Base-by-base conservation (phyloP, 345 rosid species). In the Lumnitzera littorea region DNA sequence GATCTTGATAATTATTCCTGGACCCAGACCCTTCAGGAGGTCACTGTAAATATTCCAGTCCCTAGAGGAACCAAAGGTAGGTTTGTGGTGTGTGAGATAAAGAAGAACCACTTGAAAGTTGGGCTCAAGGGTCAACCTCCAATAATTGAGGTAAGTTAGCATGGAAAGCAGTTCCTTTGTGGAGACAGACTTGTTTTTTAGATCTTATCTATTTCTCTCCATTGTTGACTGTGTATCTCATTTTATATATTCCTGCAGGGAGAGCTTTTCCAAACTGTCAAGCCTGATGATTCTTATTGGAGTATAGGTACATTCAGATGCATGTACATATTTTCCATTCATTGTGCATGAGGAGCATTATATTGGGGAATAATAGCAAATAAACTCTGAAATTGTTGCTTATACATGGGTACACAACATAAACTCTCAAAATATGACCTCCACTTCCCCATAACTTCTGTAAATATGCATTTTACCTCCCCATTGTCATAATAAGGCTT, bases 201-300 rank as follows among this genome's bases (percentile, higher is more conserved):
- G 31, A 27, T 27, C 46, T 29, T 46, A 11, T 15, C 15, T 46
- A 16, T 15, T 13, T 41, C 43, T 53, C 43, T 7, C 0, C 43
- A 9, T 5, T 36, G 43, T 9, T 36, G 11, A 36, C 11, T 36
- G 43, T 9, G 5, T 36, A 36, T 23, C 56, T 12, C 27, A 24
- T n/a, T 3, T n/a, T 60, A n/a, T 15, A 17, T 20, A 72, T 50
- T 16, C 64, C 74, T 67, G 36, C 70, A 94, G 99, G 96, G 94
- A 49, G 94, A 87, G 49, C 85, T 85, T 48, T 71, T 68, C 74
- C 72, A 77, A 59, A 53, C 74, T 52, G 71, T 92, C 58, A 92
- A 82, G 76, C 89, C 86, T 48, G 96, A 89, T 61, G 98, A 89
- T 67, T 82, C 91, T 66, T 89, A 82, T 57, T 92, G 98, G 98